phyloP scores from a whole-genome alignment of 2,329 filamentous ascomycete species.

The Aspergillus piperis region DNA sequence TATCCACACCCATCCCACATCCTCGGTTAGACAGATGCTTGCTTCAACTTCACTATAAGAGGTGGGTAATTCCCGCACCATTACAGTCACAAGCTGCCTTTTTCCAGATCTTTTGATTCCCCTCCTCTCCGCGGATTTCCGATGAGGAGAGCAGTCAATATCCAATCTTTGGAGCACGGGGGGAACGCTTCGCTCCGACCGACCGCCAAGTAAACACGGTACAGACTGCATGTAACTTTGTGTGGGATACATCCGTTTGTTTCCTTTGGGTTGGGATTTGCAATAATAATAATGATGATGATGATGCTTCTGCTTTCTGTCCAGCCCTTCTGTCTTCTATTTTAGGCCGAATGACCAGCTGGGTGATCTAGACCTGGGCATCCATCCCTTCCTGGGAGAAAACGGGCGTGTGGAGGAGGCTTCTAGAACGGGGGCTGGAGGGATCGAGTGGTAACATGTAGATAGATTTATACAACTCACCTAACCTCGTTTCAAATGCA shows the following conservation, averaged over 20 bases:
- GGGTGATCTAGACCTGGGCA: neutral
- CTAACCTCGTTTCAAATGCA: too few species aligned
- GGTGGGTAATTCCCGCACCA: conserved; percentile 1
- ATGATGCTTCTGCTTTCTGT: neutral
- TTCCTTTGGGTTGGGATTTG: neutral
- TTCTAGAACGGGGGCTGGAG: neutral
- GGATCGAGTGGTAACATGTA: too few species aligned
- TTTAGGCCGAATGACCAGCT: neutral
- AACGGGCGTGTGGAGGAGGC: neutral
- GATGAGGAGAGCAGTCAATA: neutral
- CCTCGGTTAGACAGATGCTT: neutral
- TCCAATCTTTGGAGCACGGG: conserved; percentile 10
- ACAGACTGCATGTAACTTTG: neutral
- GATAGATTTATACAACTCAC: too few species aligned
- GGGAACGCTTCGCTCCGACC: neutral
- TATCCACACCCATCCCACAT: neutral
- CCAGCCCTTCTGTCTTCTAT: neutral
- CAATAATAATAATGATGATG: neutral
- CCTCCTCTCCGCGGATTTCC: conserved; percentile 10
- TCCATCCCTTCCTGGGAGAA: neutral
- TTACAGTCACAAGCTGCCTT: neutral
- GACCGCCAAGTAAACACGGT: neutral
- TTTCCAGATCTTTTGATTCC: neutral
- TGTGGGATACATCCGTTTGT: neutral
- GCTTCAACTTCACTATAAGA: neutral